Evolutionary conservation across 192 early-diverging fungal genomes (phyloP).

Genomic region (Entophlyctis luteolus): DNA sequence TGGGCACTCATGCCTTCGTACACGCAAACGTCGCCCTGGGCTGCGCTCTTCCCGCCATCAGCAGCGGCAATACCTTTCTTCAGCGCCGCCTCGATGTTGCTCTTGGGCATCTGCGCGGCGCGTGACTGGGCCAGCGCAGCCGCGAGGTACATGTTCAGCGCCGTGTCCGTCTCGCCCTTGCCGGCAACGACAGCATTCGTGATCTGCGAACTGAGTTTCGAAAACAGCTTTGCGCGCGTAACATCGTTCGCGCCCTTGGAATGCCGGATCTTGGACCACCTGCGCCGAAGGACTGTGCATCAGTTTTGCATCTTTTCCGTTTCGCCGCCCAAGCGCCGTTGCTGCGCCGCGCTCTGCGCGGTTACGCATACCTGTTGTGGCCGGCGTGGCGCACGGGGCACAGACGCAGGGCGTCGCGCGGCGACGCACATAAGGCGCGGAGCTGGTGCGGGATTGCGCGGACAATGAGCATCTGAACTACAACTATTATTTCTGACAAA

Average conservation of each 20-base stretch:
- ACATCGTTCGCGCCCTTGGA: slow-evolving; percentile 42
- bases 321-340: no score
- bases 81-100: slow-evolving; percentile 66
- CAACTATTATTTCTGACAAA: no score
- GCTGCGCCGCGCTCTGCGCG: no score
- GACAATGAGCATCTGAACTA: no score
- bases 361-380: no score
- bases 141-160: slow-evolving; percentile 43
- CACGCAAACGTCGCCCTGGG: slow-evolving; percentile 48
- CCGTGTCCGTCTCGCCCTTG: slow-evolving; percentile 55
- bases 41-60: slow-evolving; percentile 20
- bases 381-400: no score
- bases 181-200: slow-evolving; percentile 56
- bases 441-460: no score
- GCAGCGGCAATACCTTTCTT: slow-evolving; percentile 47
- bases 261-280: slow-evolving; percentile 25
- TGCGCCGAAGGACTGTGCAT: not conserved
- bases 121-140: slow-evolving; percentile 57
- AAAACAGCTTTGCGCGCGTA: slow-evolving; percentile 30
- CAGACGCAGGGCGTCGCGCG: no score
- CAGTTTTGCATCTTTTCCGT: no score
- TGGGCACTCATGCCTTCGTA: slow-evolving; percentile 66
- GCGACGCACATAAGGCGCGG: no score
- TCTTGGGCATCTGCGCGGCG: slow-evolving; percentile 64
- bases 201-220: slow-evolving; percentile 62